Evolutionary conservation across 345 rosid species (phyloP), one percentile per base, ranked within the genome.

Genomic region (Pseudoturritis turrita): DNA sequence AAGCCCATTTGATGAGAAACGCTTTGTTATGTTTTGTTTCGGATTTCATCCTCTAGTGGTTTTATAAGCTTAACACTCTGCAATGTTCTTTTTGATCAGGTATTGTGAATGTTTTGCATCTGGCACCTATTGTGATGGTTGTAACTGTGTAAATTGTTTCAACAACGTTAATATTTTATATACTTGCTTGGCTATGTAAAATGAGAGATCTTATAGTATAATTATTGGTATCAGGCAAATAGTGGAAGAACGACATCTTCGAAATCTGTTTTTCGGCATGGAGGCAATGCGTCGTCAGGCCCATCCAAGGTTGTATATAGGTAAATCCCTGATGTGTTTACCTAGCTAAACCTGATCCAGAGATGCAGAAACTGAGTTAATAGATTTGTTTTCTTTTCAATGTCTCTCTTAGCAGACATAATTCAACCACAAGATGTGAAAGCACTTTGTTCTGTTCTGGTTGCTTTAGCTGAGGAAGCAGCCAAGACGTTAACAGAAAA

Each of bases 81-180:
- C 45, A 29, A 36, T 60, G 68, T 78, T 62, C 9, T 36, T n/a
- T 52, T 74, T 82, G 65, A 37, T 68, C 74, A 96, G 99, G 85
- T 96, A 96, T 29, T 92, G 99, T 72, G 99, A 96, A 68, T 96
- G 98, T 80, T 96, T 96, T 84, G 92, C 99, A 49, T 87, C 99
- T 44, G 99, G 96, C 49, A 79, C 82, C 29, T 96, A 92, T 78
- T 92, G 99, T 80, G 97, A 96, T 80, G 98, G 97, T 49, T 96
- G 99, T 89, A 96, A 96, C 75, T 96, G 97, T 78, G 81, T 81
- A 19, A 90, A 90, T 72, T 96, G 99, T 81, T 83, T 76, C 78
- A 96, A 96, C 84, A 96, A 96, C 64, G 90, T 88, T 78, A 9
- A 50, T 45, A 62, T 62, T 18, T 36, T 52, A 21, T 68, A 14